Conservation (phyloP, 306 rosid species). For the Fragaria iinumae region DNA sequence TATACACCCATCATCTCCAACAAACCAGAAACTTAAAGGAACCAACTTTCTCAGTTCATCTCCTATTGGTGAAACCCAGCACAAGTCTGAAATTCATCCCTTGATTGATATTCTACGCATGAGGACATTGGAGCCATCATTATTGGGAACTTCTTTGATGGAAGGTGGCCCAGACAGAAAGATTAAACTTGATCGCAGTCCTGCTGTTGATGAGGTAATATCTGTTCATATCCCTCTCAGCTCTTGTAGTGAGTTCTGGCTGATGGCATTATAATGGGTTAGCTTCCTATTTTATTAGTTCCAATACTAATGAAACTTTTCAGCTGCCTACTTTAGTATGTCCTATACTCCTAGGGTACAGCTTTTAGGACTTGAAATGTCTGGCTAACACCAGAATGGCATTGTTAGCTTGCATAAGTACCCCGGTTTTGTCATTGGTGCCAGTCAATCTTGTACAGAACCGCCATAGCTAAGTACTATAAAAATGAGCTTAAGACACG, state of each 20-base stretch:
- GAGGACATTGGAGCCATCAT: constrained; percentile 70
- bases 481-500: background rate
- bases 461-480: background rate
- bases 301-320: background rate
- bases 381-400: background rate
- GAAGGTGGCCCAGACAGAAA: constrained; percentile 93
- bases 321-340: background rate
- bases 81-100: background rate
- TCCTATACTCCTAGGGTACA: background rate
- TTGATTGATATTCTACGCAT: background rate
- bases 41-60: background rate
- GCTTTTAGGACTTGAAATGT: background rate
- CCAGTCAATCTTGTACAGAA: background rate
- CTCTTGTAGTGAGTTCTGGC: background rate
- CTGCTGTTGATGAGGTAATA: constrained; percentile 88
- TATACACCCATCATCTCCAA: background rate
- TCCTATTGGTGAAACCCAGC: background rate
- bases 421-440: constrained; percentile 6
- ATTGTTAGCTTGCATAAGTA: background rate
- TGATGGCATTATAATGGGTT: background rate
- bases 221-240: constrained; percentile 1
- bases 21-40: background rate
- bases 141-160: constrained; percentile 85
- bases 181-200: constrained; percentile 81
- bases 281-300: background rate